Evolutionary conservation across 495 filamentous ascomycete species (phyloP).

Genomic region (Hyaloscypha bicolor): DNA sequence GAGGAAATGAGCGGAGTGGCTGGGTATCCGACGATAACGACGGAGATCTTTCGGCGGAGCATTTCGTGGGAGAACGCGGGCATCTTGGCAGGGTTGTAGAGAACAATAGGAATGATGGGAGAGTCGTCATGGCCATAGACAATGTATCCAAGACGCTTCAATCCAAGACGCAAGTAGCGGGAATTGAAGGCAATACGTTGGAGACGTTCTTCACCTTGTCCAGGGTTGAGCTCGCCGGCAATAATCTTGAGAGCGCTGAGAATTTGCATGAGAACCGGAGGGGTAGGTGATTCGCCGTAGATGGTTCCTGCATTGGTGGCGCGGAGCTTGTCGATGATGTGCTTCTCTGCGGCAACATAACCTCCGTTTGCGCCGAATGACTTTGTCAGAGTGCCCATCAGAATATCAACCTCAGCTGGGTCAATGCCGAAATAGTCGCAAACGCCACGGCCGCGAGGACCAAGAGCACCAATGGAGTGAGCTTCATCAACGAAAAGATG

Average conservation of each 20-base stretch:
- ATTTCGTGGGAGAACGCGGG: conserved; percentile 98
- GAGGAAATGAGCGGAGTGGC: conserved; percentile 96
- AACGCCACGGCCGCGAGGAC: conserved; percentile 84
- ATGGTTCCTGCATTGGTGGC: conserved; percentile 83
- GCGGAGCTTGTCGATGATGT: conserved; percentile 88
- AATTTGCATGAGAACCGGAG: conserved; percentile 88
- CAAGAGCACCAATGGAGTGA: conserved; percentile 93
- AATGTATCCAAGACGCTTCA: conserved; percentile 97
- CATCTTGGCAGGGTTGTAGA: conserved; percentile 98
- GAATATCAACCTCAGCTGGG: conserved; percentile 84
- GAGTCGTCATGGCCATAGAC: conserved; percentile 97
- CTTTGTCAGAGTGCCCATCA: conserved; percentile 98
- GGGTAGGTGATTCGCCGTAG: conserved; percentile 86
- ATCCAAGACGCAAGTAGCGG: conserved; percentile 90
- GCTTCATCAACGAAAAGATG: conserved; percentile 94
- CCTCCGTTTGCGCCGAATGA: conserved; percentile 98
- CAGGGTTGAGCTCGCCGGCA: conserved; percentile 80
- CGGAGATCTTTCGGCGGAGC: conserved; percentile 96
- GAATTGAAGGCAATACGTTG: conserved; percentile 98
- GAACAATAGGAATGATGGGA: conserved; percentile 89
- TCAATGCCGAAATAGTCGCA: conserved; percentile 97
- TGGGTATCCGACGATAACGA: conserved; percentile 96
- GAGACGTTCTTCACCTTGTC: conserved; percentile 93
- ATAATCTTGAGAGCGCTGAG: conserved; percentile 82
- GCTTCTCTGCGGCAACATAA: conserved; percentile 89